Conservation (phyloP, 108 stramenopile species). For the Conticribra guillardii region DNA sequence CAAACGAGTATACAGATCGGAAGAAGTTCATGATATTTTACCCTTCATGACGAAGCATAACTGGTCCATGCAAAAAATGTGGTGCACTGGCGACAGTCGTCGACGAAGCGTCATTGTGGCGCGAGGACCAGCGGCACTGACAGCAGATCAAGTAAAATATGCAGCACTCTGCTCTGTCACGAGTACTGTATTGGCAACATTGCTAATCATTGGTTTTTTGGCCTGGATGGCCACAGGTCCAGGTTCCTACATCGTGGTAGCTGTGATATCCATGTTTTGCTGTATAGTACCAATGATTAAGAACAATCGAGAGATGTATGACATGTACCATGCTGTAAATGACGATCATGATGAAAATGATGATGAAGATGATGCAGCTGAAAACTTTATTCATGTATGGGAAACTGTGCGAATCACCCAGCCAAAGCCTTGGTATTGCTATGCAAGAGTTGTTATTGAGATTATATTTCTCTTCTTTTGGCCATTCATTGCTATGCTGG, state of each 20-base stretch:
- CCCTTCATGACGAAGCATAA: slow-evolving; percentile 63
- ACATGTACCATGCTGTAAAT: slow-evolving; percentile 34
- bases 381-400: slow-evolving; percentile 57
- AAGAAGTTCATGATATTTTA: slow-evolving; percentile 57
- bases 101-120: slow-evolving; percentile 16
- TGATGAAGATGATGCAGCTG: slow-evolving; percentile 24
- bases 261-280: slow-evolving; percentile 35
- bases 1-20: slow-evolving; percentile 41
- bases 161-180: slow-evolving; percentile 26
- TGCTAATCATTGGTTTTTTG: slow-evolving; percentile 34
- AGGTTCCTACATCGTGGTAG: slow-evolving; percentile 36
- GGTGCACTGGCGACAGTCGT: slow-evolving; percentile 26
- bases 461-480: slow-evolving; percentile 56
- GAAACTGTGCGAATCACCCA: slow-evolving; percentile 49
- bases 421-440: slow-evolving; percentile 58
- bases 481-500: slow-evolving; percentile 53
- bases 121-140: slow-evolving; percentile 36
- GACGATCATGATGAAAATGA: slow-evolving; percentile 3
- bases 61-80: slow-evolving; percentile 57
- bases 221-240: slow-evolving; percentile 52
- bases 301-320: slow-evolving; percentile 13
- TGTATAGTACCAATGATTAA: slow-evolving; percentile 27
- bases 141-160: slow-evolving; percentile 30
- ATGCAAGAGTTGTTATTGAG: slow-evolving; percentile 49
- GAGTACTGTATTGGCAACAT: slow-evolving; percentile 15